Conservation (phyloP, 345 rosid genomes). For the Mangifera indica region DNA sequence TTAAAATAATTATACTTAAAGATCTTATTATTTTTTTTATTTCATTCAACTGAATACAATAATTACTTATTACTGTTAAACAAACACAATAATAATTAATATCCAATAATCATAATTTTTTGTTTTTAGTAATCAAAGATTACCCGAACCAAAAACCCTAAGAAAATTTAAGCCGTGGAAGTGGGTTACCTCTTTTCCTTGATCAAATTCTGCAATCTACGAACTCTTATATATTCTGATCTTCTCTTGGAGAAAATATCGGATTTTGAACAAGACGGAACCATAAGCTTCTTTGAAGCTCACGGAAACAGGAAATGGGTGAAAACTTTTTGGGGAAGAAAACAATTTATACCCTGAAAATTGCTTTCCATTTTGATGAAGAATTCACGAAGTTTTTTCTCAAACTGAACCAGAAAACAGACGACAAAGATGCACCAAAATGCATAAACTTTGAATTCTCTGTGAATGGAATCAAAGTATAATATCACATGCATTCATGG, state of each 20-base stretch:
- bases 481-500: too few species aligned
- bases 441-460: too few species aligned
- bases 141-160: background rate
- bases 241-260: slow-evolving; percentile 8
- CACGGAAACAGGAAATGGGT: slow-evolving; percentile 15
- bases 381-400: background rate
- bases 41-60: too few species aligned
- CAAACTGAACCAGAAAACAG: background rate
- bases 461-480: too few species aligned
- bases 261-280: slow-evolving; percentile 6
- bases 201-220: slow-evolving; percentile 24
- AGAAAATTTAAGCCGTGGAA: background rate
- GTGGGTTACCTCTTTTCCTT: slow-evolving; percentile 33
- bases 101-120: too few species aligned
- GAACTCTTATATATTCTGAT: background rate
- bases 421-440: too few species aligned
- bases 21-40: too few species aligned
- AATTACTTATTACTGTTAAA: too few species aligned
- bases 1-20: too few species aligned
- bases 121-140: too few species aligned
- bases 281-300: background rate
- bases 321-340: slow-evolving; percentile 34
- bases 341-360: slow-evolving; percentile 21
- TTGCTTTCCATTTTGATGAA: too few species aligned
- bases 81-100: too few species aligned